phyloP scores from a whole-genome alignment of 2,329 filamentous ascomycete genomes.

The Penicillium sp. region DNA sequence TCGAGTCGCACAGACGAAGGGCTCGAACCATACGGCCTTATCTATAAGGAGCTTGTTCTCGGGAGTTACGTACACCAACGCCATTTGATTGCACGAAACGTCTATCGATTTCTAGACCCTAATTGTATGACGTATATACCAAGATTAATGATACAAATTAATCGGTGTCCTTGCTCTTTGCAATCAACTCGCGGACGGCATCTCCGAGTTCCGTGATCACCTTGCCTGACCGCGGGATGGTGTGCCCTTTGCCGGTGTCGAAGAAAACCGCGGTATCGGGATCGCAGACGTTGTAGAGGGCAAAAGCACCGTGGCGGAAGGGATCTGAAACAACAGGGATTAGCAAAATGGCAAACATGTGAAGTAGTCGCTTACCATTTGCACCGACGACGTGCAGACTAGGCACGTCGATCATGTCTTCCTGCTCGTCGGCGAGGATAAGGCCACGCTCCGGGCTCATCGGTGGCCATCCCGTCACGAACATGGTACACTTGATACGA shows the following conservation, averaged over 20 bases:
- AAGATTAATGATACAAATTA: background rate
- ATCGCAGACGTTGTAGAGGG: conserved; percentile 62
- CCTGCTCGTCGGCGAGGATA: conserved; percentile 42
- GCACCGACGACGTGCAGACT: conserved; percentile 43
- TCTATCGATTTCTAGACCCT: background rate
- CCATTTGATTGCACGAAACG: background rate
- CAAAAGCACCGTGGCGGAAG: conserved; percentile 60
- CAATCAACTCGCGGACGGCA: conserved; percentile 17
- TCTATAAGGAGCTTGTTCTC: background rate
- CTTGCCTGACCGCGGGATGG: conserved; percentile 49
- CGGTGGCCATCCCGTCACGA: conserved; percentile 51
- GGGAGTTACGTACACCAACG: background rate
- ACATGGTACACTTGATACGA: conserved; percentile 48
- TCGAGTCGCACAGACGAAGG: background rate
- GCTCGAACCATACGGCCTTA: background rate
- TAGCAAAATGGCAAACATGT: background rate
- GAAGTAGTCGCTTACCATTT: conserved; percentile 15
- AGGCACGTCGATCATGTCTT: conserved; percentile 40
- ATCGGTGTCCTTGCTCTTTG: conserved; percentile 1
- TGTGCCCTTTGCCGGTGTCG: conserved; percentile 65
- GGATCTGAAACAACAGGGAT: conserved; percentile 45
- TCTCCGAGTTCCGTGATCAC: conserved; percentile 20
- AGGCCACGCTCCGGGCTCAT: conserved; percentile 31
- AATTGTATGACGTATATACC: background rate
- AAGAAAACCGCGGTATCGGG: conserved; percentile 60